Conservation (phyloP, 31 red algal genomes). For the Asparagopsis taxiformis region DNA sequence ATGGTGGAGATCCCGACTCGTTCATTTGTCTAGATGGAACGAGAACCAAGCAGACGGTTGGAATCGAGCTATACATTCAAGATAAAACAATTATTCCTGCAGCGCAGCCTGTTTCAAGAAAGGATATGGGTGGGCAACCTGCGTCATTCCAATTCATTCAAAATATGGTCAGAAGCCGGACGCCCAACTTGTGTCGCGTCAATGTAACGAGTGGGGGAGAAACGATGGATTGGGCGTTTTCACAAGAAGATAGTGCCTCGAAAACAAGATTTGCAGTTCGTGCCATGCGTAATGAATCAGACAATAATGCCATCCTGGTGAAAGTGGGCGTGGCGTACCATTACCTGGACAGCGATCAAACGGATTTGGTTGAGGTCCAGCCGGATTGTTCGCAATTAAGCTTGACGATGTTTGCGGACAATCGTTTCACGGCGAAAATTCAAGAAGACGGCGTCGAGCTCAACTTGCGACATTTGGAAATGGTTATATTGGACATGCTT, state of each 20-base stretch:
- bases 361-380: neutral
- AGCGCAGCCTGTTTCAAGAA: neutral
- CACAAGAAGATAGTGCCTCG: neutral
- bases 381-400: neutral
- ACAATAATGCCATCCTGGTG: neutral
- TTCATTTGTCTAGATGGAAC: slow-evolving; percentile 2
- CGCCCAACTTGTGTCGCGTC: slow-evolving; percentile 1
- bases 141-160: neutral
- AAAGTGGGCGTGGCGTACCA: neutral
- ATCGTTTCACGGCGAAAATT: neutral
- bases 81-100: neutral
- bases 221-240: neutral
- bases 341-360: neutral
- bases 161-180: neutral
- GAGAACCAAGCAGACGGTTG: neutral
- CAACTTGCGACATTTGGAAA: neutral
- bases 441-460: neutral
- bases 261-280: slow-evolving; percentile 5
- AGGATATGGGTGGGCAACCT: slow-evolving; percentile 5
- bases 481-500: neutral
- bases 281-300: neutral
- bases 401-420: slow-evolving; percentile 1
- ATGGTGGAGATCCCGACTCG: neutral
- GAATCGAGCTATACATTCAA: neutral
- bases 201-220: neutral